Conservation (phyloP, 331 rosid species). For the Acacia pycnantha region DNA sequence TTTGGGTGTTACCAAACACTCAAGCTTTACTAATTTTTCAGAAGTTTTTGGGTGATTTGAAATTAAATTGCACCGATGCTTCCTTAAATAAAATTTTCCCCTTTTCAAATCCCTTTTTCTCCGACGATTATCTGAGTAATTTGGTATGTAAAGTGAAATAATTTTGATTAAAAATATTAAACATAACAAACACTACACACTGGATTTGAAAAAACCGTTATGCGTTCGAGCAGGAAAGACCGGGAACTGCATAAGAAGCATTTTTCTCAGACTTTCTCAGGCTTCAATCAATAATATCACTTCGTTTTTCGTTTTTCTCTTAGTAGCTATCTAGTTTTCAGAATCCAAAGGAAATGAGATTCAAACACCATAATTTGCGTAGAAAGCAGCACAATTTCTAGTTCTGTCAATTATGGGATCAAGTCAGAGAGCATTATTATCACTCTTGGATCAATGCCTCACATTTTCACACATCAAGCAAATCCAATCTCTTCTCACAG, state of each 20-base stretch:
- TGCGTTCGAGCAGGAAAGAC: background rate
- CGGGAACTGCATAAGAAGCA: background rate
- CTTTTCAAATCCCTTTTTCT: background rate
- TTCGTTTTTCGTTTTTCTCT: background rate
- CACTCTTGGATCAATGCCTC: slow-evolving; percentile 37
- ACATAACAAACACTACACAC: background rate
- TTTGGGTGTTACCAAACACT: too few relatives aligned
- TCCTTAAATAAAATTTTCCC: too few relatives aligned
- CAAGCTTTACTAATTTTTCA: too few relatives aligned
- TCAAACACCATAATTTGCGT: background rate
- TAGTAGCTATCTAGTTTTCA: background rate
- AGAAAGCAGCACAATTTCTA: background rate
- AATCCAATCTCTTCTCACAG: slow-evolving; percentile 44
- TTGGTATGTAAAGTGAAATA: background rate
- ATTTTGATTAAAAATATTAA: too few relatives aligned
- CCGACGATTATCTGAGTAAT: background rate
- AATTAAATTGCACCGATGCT: too few relatives aligned
- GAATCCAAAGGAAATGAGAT: background rate
- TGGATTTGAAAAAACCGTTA: background rate
- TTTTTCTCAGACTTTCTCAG: background rate
- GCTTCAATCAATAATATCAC: background rate
- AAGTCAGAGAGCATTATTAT: slow-evolving; percentile 34
- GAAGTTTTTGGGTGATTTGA: too few relatives aligned
- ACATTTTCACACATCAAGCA: slow-evolving; percentile 38
- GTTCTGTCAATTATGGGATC: slow-evolving; percentile 23